phyloP scores from a whole-genome alignment of 2,329 filamentous ascomycete species.

The Plenodomus lindquistii region DNA sequence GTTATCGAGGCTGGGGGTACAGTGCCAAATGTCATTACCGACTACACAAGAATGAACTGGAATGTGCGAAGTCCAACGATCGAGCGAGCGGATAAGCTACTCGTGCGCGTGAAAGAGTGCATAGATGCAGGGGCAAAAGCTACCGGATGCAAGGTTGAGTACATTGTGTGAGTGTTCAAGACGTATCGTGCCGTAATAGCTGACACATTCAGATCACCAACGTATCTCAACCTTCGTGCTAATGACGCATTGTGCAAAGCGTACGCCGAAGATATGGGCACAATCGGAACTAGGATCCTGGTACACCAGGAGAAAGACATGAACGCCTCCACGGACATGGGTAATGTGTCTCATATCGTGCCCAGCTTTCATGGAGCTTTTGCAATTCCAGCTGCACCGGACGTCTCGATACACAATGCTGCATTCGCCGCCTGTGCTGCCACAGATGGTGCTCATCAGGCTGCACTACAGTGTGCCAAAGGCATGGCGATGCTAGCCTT shows the following conservation, averaged over 20 bases:
- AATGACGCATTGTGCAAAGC: conserved; percentile 52
- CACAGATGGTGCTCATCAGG: conserved; percentile 44
- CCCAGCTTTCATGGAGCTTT: conserved; percentile 54
- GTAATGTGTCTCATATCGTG: conserved; percentile 18
- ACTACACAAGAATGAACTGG: conserved; percentile 48
- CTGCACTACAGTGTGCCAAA: conserved; percentile 52
- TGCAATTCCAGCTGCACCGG: conserved; percentile 45
- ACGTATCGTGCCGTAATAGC: not conserved
- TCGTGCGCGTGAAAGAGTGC: conserved; percentile 42
- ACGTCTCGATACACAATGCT: conserved; percentile 47
- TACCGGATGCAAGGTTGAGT: conserved; percentile 34
- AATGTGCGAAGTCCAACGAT: conserved; percentile 46
- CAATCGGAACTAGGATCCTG: conserved; percentile 45
- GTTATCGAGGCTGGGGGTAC: conserved; percentile 15
- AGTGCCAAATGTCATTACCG: conserved; percentile 24
- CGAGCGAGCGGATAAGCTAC: conserved; percentile 18
- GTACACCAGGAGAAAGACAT: conserved; percentile 45
- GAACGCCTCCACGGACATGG: conserved; percentile 26
- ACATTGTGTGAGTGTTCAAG: conserved; percentile 37
- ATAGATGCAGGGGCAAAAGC: conserved; percentile 21
- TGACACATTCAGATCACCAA: conserved; percentile 30
- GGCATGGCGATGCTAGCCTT: conserved; percentile 46
- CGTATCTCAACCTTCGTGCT: conserved; percentile 52
- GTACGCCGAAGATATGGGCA: conserved; percentile 52
- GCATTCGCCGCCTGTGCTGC: conserved; percentile 52